These are phyloP conservation scores for Saccharomyces hybrid DNA, from an alignment of 1,139 yeast species.

Conservation along the genomic window DNA sequence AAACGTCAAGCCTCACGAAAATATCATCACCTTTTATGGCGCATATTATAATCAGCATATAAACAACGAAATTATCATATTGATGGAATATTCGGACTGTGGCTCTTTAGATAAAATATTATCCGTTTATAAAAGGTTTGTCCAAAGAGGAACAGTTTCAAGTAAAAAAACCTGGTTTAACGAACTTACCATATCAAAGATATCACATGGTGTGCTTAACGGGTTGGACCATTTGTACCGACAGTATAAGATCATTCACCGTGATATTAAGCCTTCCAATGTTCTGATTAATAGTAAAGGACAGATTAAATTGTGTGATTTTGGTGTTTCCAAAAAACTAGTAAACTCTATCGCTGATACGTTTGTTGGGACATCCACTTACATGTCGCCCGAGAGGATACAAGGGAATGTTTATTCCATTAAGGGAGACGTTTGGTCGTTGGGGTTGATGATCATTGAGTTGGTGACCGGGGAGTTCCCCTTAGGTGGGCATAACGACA, in stretches of 20 bases:
- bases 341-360: constrained; percentile 93
- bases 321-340: constrained; percentile 87
- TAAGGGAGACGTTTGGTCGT: constrained; percentile 93
- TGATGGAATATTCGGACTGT: constrained; percentile 95
- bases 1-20: constrained; percentile 72
- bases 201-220: constrained; percentile 66
- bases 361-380: constrained; percentile 93
- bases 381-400: constrained; percentile 96
- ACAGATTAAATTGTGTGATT: constrained; percentile 78
- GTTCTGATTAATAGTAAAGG: constrained; percentile 74
- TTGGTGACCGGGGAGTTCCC: constrained; percentile 77
- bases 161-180: constrained; percentile 45
- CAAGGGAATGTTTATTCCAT: constrained; percentile 90
- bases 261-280: constrained; percentile 90
- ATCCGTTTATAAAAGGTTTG: constrained; percentile 30
- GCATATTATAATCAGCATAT: constrained; percentile 45
- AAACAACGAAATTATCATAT: constrained; percentile 44
- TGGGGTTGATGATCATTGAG: constrained; percentile 84
- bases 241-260: constrained; percentile 77
- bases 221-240: constrained; percentile 79
- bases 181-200: constrained; percentile 60
- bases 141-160: constrained; percentile 9
- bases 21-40: constrained; percentile 83
- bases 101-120: constrained; percentile 81
- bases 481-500: constrained; percentile 44